Evolutionary conservation across 140 eudicot genomes (phyloP).

Genomic region (Flaveria floridana): DNA sequence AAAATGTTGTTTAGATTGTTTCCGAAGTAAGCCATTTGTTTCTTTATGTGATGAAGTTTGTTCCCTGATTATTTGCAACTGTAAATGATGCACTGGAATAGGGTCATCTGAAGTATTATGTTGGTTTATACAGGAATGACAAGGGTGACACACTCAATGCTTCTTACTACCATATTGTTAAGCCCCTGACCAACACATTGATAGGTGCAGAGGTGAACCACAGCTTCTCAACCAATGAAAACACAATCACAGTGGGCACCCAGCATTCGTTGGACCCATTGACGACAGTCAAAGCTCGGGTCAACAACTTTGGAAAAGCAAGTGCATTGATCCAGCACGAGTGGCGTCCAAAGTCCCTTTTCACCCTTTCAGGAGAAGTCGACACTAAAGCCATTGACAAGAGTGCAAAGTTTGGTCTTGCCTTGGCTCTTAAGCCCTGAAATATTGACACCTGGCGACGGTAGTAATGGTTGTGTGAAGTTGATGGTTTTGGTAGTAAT

Average conservation of each 20-base stretch:
- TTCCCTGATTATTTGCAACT: background rate
- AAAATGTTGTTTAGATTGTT: background rate
- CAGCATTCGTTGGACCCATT: slow-evolving; percentile 53
- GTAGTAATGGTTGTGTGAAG: background rate
- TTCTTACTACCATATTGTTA: slow-evolving; percentile 50
- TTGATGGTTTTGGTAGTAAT: slow-evolving; percentile 23
- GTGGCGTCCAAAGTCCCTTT: slow-evolving; percentile 53
- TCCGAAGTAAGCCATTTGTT: background rate
- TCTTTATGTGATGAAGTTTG: slow-evolving; percentile 4
- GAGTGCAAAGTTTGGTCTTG: slow-evolving; percentile 54
- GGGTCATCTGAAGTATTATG: background rate
- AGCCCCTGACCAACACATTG: slow-evolving; percentile 52
- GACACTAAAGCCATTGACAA: slow-evolving; percentile 57
- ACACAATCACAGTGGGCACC: slow-evolving; percentile 49
- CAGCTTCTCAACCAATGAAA: slow-evolving; percentile 54
- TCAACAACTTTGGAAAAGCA: slow-evolving; percentile 46
- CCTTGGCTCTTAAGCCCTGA: slow-evolving; percentile 49
- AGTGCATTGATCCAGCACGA: slow-evolving; percentile 50
- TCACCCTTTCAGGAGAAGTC: slow-evolving; percentile 51
- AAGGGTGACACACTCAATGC: slow-evolving; percentile 49
- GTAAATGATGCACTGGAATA: background rate
- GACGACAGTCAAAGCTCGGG: slow-evolving; percentile 50
- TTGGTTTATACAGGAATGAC: slow-evolving; percentile 40
- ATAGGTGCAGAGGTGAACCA: slow-evolving; percentile 55
- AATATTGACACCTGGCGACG: slow-evolving; percentile 15